Evolutionary conservation across 2,329 filamentous ascomycete genomes (phyloP), one percentile per base, ranked within the genome.

Genomic region (Alternaria hordeiaustralica): DNA sequence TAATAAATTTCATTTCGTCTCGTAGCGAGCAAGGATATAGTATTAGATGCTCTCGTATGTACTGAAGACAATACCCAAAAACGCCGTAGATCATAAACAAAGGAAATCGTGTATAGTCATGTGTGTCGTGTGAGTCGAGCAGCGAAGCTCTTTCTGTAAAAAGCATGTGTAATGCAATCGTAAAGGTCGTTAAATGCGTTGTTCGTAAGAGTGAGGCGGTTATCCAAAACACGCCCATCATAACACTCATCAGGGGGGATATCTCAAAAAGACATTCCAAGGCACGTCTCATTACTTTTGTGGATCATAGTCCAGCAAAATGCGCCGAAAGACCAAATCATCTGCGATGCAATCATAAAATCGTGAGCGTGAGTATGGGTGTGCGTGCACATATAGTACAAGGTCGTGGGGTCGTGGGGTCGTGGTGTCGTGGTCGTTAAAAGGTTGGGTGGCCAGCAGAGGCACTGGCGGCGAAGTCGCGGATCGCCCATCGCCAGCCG

Each of bases 401-500:
- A 33, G 46, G 56, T 41, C 36, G 36, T 41, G 33, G 33, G 9
- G 15, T 36, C 33, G 33, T 41, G 13, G 33, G n/a, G 26, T 36
- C 33, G 33, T 41, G 13, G 33, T 41, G 26, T 50, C 47, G 47
- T 30, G 12, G 30, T 67, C 56, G 63, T 61, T 71, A 75, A 53
- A 67, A 62, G 61, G 65, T 58, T 25, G 69, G 33, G 33, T 66
- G 44, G 13, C 66, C 71, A 50, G 64, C 66, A 23, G 71, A 72
- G 12, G 75, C 74, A 46, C 65, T 72, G 49, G 71, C 70, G 9
- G 83, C 83, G 65, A 85, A 72, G 65, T 84, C 81, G 61, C 85
- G 81, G 58, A 88, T 91, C 53, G 89, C 89, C 94, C 93, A 96
- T 80, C 91, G 87, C 93, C 92, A 94, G 57, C 86, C 84, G 71